Evolutionary conservation across 208 protist species (phyloP).

Genomic region (Perkinsela sp.): DNA sequence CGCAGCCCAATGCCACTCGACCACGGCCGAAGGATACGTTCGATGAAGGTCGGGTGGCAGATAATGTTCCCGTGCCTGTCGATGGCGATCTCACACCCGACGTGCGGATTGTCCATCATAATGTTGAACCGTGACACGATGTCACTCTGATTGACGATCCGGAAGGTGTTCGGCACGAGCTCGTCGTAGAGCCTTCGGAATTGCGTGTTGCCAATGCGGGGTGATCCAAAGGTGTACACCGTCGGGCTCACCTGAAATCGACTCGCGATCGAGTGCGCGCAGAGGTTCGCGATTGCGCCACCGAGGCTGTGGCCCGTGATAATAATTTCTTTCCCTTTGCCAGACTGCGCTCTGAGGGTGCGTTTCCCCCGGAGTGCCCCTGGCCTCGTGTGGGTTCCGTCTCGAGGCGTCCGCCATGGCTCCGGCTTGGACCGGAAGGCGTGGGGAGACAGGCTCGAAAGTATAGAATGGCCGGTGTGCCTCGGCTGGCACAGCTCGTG

Average conservation of each 20-base stretch:
- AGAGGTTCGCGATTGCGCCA: constrained; percentile 48
- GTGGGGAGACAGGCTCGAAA: background rate
- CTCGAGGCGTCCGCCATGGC: background rate
- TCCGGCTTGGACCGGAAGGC: background rate
- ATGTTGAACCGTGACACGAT: constrained; percentile 20
- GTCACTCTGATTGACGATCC: constrained; percentile 61
- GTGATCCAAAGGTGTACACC: constrained; percentile 62
- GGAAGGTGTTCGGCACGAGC: constrained; percentile 37
- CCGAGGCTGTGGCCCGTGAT: constrained; percentile 56
- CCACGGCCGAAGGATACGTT: constrained; percentile 28
- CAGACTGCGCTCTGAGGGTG: constrained; percentile 4
- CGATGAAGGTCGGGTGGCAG: constrained; percentile 49
- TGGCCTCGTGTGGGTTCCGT: background rate
- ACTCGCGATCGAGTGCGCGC: constrained; percentile 36
- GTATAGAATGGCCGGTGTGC: background rate
- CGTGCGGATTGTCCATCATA: constrained; percentile 24
- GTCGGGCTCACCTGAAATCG: constrained; percentile 26
- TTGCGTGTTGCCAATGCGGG: constrained; percentile 32
- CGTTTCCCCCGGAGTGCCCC: background rate
- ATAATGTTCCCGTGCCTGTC: constrained; percentile 62
- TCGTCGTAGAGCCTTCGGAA: constrained; percentile 40
- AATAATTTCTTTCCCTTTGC: constrained; percentile 31
- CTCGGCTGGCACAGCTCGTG: constrained; percentile 9
- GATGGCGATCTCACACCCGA: constrained; percentile 50
- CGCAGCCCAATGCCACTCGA: background rate